A percentile compares a stretch with the other conserved stretches of the same genome.
phyloP scores from a whole-genome alignment of 1,284 basidiomycete genomes.

The Rhodotorula glutinis region DNA sequence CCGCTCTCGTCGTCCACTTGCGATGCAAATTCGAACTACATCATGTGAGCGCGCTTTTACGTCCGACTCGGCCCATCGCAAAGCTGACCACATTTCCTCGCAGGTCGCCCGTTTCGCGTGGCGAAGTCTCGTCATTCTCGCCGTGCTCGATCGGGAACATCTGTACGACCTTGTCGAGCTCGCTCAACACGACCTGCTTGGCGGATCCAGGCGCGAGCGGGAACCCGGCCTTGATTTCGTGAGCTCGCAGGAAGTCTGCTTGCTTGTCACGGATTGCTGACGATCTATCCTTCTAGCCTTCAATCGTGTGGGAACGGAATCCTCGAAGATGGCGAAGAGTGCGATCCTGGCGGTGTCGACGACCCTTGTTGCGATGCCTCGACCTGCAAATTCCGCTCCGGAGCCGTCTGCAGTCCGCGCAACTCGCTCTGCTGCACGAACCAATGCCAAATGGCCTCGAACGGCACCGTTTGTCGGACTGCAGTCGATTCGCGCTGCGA shows the following conservation, averaged over 20 bases:
- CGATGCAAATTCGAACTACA: slow-evolving; percentile 59
- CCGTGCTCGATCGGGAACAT: slow-evolving; percentile 81
- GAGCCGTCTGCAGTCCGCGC: slow-evolving; percentile 74
- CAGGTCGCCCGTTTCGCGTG: slow-evolving; percentile 56
- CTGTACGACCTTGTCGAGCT: slow-evolving; percentile 56
- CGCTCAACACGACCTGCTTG: slow-evolving; percentile 47
- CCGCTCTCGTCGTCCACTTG: slow-evolving; percentile 64
- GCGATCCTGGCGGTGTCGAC: slow-evolving; percentile 71
- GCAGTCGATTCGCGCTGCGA: slow-evolving; percentile 70
- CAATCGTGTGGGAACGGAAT: slow-evolving; percentile 70
- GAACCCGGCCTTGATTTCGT: slow-evolving; percentile 40
- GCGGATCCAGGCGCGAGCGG: slow-evolving; percentile 20
- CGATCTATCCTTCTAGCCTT: slow-evolving; percentile 26
- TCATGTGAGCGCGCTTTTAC: slow-evolving; percentile 58
- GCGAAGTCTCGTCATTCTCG: slow-evolving; percentile 66
- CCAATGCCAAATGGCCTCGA: slow-evolving; percentile 66
- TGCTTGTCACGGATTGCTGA: too few relatives aligned
- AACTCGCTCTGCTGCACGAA: slow-evolving; percentile 74
- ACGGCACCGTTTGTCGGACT: slow-evolving; percentile 64
- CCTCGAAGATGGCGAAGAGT: slow-evolving; percentile 71
- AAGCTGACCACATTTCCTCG: slow-evolving; percentile 47
- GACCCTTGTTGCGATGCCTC: slow-evolving; percentile 69
- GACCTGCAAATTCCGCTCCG: slow-evolving; percentile 72
- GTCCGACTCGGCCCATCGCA: too few relatives aligned
- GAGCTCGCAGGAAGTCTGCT: neutral